Conservation (phyloP, 2,329 filamentous ascomycete genomes). For the Xylaria sp. region DNA sequence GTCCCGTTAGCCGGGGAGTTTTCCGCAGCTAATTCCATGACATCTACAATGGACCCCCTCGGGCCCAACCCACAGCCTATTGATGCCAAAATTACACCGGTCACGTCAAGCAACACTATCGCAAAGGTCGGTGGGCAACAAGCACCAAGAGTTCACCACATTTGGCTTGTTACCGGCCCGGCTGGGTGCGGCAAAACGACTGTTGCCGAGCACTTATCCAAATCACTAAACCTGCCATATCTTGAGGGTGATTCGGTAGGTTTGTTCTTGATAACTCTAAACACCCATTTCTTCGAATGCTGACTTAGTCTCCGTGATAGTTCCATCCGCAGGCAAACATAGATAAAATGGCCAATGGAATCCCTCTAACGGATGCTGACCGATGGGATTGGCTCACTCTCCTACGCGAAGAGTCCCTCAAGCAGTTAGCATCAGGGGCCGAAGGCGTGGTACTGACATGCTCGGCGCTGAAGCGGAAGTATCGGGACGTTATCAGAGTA, state of each 20-base stretch:
- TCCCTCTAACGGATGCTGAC: constrained; percentile 89
- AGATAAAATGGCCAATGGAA: constrained; percentile 88
- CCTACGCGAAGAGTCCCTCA: constrained; percentile 74
- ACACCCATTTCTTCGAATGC: neutral
- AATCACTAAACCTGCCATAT: constrained; percentile 72
- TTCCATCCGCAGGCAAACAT: constrained; percentile 83
- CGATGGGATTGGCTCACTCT: constrained; percentile 96
- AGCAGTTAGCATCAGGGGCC: constrained; percentile 64
- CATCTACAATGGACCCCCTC: constrained; percentile 46
- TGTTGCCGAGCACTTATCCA: constrained; percentile 72
- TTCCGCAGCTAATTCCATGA: constrained; percentile 48
- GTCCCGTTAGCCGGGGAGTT: constrained; percentile 56
- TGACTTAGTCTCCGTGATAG: constrained; percentile 51
- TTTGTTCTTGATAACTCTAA: neutral
- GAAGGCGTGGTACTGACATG: constrained; percentile 92
- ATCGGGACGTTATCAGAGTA: constrained; percentile 89
- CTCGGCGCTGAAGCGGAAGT: constrained; percentile 95
- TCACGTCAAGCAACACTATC: constrained; percentile 47
- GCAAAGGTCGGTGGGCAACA: constrained; percentile 43
- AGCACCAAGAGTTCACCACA: constrained; percentile 66
- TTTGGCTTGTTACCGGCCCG: constrained; percentile 83
- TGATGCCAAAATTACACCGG: constrained; percentile 47
- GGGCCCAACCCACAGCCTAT: constrained; percentile 46
- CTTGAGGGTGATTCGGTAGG: constrained; percentile 82
- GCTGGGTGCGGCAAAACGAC: constrained; percentile 84